These are phyloP conservation scores for Prunus yedoensis DNA, from an alignment of 331 rosid genomes.

Conservation along the genomic window DNA sequence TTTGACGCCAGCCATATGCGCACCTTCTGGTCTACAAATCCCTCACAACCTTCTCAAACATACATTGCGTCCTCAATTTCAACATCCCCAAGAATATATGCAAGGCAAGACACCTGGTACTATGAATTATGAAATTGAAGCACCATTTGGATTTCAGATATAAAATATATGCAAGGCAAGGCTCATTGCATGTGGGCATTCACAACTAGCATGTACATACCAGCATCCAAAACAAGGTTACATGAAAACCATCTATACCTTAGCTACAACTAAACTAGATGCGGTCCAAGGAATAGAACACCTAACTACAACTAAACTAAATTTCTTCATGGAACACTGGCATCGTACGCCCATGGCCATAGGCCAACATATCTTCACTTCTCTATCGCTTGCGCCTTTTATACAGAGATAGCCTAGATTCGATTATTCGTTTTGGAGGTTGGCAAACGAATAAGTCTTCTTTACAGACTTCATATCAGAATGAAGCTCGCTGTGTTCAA, in stretches of 20 bases:
- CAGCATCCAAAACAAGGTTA: slow-evolving; percentile 17
- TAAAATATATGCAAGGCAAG: no score
- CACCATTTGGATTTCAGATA: no score
- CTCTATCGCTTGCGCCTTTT: neutral
- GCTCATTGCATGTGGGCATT: no score
- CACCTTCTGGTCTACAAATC: no score
- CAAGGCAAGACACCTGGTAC: no score
- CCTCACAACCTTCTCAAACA: no score
- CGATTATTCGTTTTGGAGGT: neutral
- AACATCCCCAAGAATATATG: no score
- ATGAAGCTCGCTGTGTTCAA: slow-evolving; percentile 10
- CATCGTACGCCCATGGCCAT: neutral
- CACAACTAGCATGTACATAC: slow-evolving; percentile 29
- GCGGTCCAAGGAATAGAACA: slow-evolving; percentile 17
- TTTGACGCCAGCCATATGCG: no score
- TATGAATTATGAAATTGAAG: no score
- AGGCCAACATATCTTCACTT: neutral
- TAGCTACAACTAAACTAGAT: slow-evolving; percentile 26
- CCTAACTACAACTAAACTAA: slow-evolving; percentile 29
- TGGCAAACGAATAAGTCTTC: neutral
- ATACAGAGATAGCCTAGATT: neutral
- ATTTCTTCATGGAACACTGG: slow-evolving; percentile 15
- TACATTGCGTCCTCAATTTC: no score
- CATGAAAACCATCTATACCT: slow-evolving; percentile 27
- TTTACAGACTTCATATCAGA: neutral